Evolutionary conservation across 106 monocot species (phyloP), one percentile per base, ranked within the genome.

Genomic region (Narthecium ossifragum): DNA sequence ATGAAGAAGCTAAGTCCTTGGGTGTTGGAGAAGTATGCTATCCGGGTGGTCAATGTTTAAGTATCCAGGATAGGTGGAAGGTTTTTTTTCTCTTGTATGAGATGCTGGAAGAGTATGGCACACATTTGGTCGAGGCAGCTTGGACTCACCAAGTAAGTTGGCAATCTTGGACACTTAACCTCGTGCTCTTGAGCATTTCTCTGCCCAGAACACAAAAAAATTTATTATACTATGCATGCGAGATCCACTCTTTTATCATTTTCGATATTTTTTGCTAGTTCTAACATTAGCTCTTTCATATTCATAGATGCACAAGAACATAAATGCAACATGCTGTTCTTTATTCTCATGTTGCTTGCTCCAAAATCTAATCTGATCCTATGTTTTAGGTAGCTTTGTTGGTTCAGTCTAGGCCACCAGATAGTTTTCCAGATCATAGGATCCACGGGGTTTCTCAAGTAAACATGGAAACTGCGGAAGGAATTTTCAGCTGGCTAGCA

Each of bases 21-120:
- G 81, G 85, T 61, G 72, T 93, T 46, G 70, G 80, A 69, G 69
- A 80, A 55, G 50, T 72, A 28, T 68, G 71, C 62, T 48, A 66
- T 61, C 33, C 59, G n/a, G 57, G 40, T 64, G 67, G 57, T 15
- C 24, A 62, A 36, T 63, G 31, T 60, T 67, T 67, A 54, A 77
- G 31, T 66, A 74, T 62, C 55, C 31, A 43, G 51, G 77, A 83
- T 13, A 81, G 76, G 59, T 93, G 93, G 89, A 85, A 69, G 57
- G 73, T 80, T 29, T 93, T 93, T 29, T 15, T 93, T 39, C 66
- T 93, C 34, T 70, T 93, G 3, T 93, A 89, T 64, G 93, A 93
- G 53, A 93, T 85, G 82, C 89, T 93, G 55, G 89, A 93, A 62
- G 93, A 93, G 62, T 93, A 93, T 64, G 88, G 85, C 26, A 89